A percentile compares a stretch with the other conserved stretches of the same genome.
These are phyloP conservation scores for Aureobasidium sp. DNA, from an alignment of 2,329 filamentous ascomycete species.

Conservation along the genomic window DNA sequence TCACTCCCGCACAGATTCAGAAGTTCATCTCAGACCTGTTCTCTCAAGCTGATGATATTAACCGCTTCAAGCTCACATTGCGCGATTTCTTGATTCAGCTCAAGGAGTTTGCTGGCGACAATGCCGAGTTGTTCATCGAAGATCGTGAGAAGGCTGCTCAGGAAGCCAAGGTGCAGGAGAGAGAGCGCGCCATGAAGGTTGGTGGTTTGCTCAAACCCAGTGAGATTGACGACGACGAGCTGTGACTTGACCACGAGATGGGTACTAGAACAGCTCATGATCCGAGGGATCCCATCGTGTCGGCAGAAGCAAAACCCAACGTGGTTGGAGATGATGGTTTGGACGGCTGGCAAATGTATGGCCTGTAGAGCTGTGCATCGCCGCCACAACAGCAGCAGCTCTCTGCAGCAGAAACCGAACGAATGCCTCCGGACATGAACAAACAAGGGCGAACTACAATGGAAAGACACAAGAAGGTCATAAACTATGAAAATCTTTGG, in stretches of 20 bases:
- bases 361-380: not conserved
- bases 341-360: slow-evolving; percentile 10
- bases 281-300: not conserved
- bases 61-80: slow-evolving; percentile 90
- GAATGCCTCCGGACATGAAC: not conserved
- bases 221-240: slow-evolving; percentile 77
- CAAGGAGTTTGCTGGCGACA: slow-evolving; percentile 95
- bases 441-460: not conserved
- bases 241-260: slow-evolving; percentile 64
- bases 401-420: not conserved
- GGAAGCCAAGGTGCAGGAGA: slow-evolving; percentile 79
- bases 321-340: slow-evolving; percentile 9
- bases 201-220: slow-evolving; percentile 93
- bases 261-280: slow-evolving; percentile 27
- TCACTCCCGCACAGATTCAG: slow-evolving; percentile 79
- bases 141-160: slow-evolving; percentile 89
- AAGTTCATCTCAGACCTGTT: slow-evolving; percentile 88
- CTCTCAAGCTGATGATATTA: slow-evolving; percentile 76
- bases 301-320: not conserved
- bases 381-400: not conserved
- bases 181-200: slow-evolving; percentile 88
- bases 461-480: not conserved
- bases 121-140: slow-evolving; percentile 85
- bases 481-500: not conserved
- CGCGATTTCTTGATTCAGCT: slow-evolving; percentile 96